phyloP scores from a whole-genome alignment of 2,329 filamentous ascomycete genomes.

The Cadophora luteo-olivacea region DNA sequence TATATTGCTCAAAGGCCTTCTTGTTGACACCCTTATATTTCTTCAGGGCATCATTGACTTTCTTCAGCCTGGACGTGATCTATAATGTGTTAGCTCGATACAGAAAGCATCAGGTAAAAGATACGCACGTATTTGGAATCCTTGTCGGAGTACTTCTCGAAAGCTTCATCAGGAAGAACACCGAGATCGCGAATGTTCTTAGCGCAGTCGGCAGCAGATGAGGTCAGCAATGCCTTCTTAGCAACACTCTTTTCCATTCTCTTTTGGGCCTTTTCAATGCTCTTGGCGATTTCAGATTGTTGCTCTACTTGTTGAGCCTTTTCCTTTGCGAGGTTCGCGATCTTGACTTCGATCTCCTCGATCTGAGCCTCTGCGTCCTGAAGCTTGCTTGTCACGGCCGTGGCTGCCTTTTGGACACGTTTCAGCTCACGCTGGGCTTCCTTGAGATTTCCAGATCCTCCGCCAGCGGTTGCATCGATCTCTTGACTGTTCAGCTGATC shows the following conservation, averaged over 20 bases:
- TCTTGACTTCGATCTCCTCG: constrained; percentile 56
- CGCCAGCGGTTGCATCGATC: constrained; percentile 69
- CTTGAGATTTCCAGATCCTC: constrained; percentile 70
- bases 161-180: constrained; percentile 91
- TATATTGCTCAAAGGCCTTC: constrained; percentile 99
- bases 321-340: constrained; percentile 49
- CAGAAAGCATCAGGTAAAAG: neutral
- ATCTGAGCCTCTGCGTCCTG: constrained; percentile 77
- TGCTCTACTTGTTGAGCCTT: constrained; percentile 71
- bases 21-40: constrained; percentile 99
- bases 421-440: constrained; percentile 84
- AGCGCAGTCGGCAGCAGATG: constrained; percentile 79
- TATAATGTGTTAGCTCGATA: constrained; percentile 24
- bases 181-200: constrained; percentile 93
- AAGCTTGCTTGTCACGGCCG: constrained; percentile 71
- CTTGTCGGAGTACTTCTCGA: constrained; percentile 87
- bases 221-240: constrained; percentile 80
- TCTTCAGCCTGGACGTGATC: constrained; percentile 69
- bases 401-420: constrained; percentile 73
- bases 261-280: constrained; percentile 87
- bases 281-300: constrained; percentile 76
- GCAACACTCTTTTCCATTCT: constrained; percentile 91
- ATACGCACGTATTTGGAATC: constrained; percentile 74
- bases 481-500: constrained; percentile 84
- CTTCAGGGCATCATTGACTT: constrained; percentile 90